Base-by-base conservation (phyloP, 495 filamentous ascomycete genomes). In the Penicillium cinerascens region DNA sequence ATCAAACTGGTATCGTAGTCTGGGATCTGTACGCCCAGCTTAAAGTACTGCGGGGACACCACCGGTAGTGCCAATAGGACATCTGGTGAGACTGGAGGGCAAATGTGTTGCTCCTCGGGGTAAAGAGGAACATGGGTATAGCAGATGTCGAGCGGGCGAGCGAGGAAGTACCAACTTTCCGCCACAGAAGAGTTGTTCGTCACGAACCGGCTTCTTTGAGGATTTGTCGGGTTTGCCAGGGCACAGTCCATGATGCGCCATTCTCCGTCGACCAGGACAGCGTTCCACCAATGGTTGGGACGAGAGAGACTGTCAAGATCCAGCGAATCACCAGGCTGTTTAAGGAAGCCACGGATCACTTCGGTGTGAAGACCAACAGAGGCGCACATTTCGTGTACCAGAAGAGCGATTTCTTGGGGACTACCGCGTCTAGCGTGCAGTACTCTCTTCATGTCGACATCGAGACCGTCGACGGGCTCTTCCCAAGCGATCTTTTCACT, bases 211-310 rank as follows among this genome's bases (percentile, higher is more conserved):
- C 71, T 78, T 43, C 93, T 79, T 25, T 80, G 81, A 8, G 95
- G 93, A 54, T 97, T 89, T 0, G 92, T 95, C 26, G 93, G 91
- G 51, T 84, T 89, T 21, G 95, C 90, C 26, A 99, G 78, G 17
- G 91, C 91, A 61, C 89, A 95, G 67, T 99, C 93, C 81, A 99
- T 92, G 52, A 97, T 85, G 42, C 93, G 86, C 93, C 93, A 99
- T 69, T 96, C 89, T 15, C 88, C 86, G 61, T 99, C 95, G 10
- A 96, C 85, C 35, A 96, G 71, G 3, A 99, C 91, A 1, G 90
- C 86, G 61, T 99, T 99, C 93, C 93, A 99, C 87, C 89, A 97
- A 75, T 99, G 93, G 58, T 99, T 99, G 7, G 92, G 82, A 33
- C 86, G 83, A 49, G 87, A 82, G 13, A 86, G 80, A 41, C 69